Conservation (phyloP, 2,329 filamentous ascomycete species). For the Neurospora crassa region DNA sequence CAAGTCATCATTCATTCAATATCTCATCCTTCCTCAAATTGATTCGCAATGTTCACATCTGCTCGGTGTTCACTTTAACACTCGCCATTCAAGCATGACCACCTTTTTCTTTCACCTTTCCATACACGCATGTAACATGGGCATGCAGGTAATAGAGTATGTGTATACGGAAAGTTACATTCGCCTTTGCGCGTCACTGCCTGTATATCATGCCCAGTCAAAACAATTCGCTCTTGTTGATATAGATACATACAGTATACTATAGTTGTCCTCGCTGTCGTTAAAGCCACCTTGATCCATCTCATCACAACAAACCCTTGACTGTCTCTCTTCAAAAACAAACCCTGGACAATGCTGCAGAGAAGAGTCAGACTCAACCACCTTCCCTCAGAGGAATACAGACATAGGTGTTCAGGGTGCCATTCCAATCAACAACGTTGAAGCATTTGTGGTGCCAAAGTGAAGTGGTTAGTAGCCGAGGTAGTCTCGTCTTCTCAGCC, state of each 20-base stretch:
- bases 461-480: not conserved
- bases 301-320: not conserved
- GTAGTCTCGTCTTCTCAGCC: not conserved
- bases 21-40: not conserved
- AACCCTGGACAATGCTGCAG: not conserved
- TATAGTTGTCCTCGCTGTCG: not conserved
- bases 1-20: not conserved
- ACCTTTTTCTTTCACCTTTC: no score
- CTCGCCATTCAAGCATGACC: not conserved
- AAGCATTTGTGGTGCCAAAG: not conserved
- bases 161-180: not conserved
- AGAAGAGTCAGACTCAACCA: not conserved
- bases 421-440: not conserved
- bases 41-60: not conserved
- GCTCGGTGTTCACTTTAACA: not conserved
- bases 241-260: no score
- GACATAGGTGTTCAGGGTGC: not conserved
- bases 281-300: not conserved
- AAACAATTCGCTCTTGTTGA: not conserved
- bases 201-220: not conserved
- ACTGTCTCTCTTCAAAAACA: not conserved
- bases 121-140: no score
- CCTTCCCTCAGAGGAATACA: not conserved
- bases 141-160: no score
- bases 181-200: not conserved